Conservation (phyloP, 2,329 filamentous ascomycete genomes). For the Trichoderma atrobrunneum region DNA sequence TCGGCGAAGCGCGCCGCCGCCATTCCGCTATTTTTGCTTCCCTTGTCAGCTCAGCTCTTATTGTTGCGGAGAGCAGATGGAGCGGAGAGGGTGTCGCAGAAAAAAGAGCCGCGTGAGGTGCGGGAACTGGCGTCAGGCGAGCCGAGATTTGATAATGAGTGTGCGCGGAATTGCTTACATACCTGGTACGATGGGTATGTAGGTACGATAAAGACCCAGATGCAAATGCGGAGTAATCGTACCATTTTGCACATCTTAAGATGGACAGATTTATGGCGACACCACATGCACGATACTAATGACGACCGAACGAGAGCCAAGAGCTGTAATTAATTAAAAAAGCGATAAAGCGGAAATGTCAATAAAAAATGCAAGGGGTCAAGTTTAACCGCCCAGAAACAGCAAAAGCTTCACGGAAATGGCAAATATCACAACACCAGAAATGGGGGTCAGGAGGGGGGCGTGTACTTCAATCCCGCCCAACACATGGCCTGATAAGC, state of each 20-base stretch:
- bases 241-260: neutral
- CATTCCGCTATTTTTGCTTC: neutral
- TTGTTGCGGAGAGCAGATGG: neutral
- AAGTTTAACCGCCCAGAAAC: neutral
- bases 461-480: neutral
- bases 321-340: neutral
- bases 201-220: neutral
- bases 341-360: neutral
- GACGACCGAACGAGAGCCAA: neutral
- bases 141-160: neutral
- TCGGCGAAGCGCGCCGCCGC: neutral
- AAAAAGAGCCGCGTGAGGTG: neutral
- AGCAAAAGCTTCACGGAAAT: neutral
- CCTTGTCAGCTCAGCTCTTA: neutral
- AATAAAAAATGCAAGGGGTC: neutral
- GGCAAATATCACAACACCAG: neutral
- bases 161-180: neutral
- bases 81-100: no score
- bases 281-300: neutral
- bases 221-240: constrained; percentile 6
- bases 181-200: neutral
- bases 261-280: neutral
- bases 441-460: neutral
- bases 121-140: neutral
- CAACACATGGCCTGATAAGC: neutral